Base-by-base conservation (phyloP, 495 filamentous ascomycete genomes). In the Xylaria intraflava region DNA sequence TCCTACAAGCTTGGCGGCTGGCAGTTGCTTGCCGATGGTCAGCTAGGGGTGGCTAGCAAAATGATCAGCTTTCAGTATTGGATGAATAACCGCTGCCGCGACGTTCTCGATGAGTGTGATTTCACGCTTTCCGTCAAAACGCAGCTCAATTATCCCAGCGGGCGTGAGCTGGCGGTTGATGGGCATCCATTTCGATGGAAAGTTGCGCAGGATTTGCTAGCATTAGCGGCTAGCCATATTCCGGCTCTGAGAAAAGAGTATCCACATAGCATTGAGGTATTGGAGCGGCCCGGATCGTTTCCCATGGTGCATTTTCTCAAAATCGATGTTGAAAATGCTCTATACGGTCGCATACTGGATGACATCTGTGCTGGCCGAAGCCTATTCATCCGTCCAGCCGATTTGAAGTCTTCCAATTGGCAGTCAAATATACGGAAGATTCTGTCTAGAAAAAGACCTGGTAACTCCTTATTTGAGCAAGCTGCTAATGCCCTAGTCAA, bases 71-170 rank as follows among this genome's bases (percentile, higher is more conserved):
- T 75, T 3, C 76, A 83, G 53, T 42, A 35, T 4, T 81, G 78
- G 78, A 40, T 83, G 3, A 62, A 70, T 20, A 16, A 51, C 0
- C 54, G 53, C 24, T 72, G 65, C 29, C 71, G 78, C 9, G 81
- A 84, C 60, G 64, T 84, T 1, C 59, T 84, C 0, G 81, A 83
- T 56, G 81, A 84, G 51, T 79, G 71, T 6, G 81, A 84, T 49
- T 72, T 72, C 26, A 79, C 75, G 0, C 56, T 83, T 8, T 69
- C 76, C 0, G 68, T 75, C 0, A 69, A 69, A 26, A 76, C 73
- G 0, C 73, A 77, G 53, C 62, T 77, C 0, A 77, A 73, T 40
- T 80, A 80, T 41, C 78, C 78, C 0, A 71, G 69, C 4, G 78
- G 78, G 0, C 58, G 70, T 1, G 73, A 78, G 41, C 67, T 68